Evolutionary conservation across 495 filamentous ascomycete species (phyloP), one percentile per base, ranked within the genome.

Genomic region (Penicillium canescens): DNA sequence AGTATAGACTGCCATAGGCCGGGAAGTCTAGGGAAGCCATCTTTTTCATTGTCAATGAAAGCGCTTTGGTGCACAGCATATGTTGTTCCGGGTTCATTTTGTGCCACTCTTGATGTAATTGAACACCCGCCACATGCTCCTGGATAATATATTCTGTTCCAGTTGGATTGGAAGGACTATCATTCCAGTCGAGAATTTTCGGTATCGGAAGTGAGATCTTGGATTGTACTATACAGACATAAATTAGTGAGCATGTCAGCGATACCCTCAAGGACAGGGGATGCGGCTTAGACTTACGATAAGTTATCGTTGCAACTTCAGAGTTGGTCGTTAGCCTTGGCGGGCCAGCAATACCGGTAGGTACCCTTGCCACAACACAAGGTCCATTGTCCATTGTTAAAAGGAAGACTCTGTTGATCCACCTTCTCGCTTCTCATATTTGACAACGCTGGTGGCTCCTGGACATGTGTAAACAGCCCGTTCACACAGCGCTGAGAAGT

Each of bases 121-220:
- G 67, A 48, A 74, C 53, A 46, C 76, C 75, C 6, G 18, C 21
- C 4, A 61, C 68, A 60, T 73, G 61, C 55, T 78, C 70, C 59
- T 71, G 35, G n/a, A 80, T 75, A 46, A 80, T 78, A n/a, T n/a
- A n/a, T 52, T 80, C 74, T 11, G 55, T 56, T 23, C 74, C 73
- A 36, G 73, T 60, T 26, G 69, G 39, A 54, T 72, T 78, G 33
- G 62, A 68, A 7, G 56, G 55, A 42, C 70, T 42, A 53, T 76
- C 66, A 47, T 59, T 74, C 75, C 74, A 79, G 43, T 68, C 74
- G 12, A 77, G 60, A 35, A 78, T 52, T 50, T 62, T 68, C 18
- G 71, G 72, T 24, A 77, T 72, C 6, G 72, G 68, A 48, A 78
- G 63, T 0, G 57, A 62, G 1, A 64, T 57, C 40, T 70, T 70